phyloP scores from a whole-genome alignment of 106 monocot genomes.

The Ottelia alismoides region DNA sequence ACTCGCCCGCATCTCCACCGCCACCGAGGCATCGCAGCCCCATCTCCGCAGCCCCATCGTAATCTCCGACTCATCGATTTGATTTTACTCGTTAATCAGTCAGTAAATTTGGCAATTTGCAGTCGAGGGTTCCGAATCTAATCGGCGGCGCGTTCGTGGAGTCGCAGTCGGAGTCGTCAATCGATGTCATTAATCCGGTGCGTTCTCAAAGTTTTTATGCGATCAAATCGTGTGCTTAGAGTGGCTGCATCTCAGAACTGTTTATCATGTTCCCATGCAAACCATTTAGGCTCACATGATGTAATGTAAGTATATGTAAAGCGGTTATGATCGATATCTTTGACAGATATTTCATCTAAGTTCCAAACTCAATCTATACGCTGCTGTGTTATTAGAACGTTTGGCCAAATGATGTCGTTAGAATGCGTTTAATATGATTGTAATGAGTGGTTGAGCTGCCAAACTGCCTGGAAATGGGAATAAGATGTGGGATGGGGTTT shows the following conservation, averaged over 20 bases:
- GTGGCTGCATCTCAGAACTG: too few relatives aligned
- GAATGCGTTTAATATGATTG: too few relatives aligned
- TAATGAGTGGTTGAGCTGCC: too few relatives aligned
- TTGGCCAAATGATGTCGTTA: too few relatives aligned
- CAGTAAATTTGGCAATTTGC: background rate
- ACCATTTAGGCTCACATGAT: too few relatives aligned
- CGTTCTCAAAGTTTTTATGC: background rate
- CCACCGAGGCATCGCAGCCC: constrained; percentile 20
- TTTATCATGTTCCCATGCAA: background rate
- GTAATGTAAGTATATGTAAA: too few relatives aligned
- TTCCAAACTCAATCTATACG: too few relatives aligned
- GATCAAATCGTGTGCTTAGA: background rate
- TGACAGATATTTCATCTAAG: too few relatives aligned
- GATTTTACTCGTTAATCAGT: background rate
- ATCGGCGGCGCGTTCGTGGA: constrained; percentile 89
- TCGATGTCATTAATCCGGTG: constrained; percentile 95
- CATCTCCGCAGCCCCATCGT: constrained; percentile 18
- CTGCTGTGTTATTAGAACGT: too few relatives aligned
- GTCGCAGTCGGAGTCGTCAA: constrained; percentile 38
- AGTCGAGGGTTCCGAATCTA: constrained; percentile 64
- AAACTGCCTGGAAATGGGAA: too few relatives aligned
- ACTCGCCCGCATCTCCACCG: constrained; percentile 35
- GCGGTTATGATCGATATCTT: too few relatives aligned
- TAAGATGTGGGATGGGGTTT: too few relatives aligned
- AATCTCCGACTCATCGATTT: background rate